Percentiles rank a stretch among this genome's conserved stretches.
Evolutionary conservation across 495 filamentous ascomycete genomes (phyloP).

Genomic region (Thermothielavioides terrestris): DNA sequence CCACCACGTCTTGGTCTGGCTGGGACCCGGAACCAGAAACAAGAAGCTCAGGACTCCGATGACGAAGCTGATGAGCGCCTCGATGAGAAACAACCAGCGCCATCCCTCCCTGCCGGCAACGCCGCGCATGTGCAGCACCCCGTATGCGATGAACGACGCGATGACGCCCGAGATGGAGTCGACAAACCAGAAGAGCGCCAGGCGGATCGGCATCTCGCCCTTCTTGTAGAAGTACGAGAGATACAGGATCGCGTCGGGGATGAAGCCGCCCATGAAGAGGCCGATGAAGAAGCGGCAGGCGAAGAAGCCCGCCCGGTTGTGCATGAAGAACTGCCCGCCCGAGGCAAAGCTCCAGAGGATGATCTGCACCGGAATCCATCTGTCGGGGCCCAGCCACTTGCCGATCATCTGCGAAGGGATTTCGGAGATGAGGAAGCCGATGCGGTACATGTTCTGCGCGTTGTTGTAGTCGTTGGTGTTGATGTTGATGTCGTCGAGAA

Average conservation of each 20-base stretch:
- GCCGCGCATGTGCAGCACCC: slow-evolving; percentile 43
- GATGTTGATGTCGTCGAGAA: slow-evolving; percentile 27
- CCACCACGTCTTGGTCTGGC: slow-evolving; percentile 45
- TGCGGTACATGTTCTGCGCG: slow-evolving; percentile 62
- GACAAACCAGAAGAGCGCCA: slow-evolving; percentile 40
- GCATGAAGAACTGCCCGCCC: slow-evolving; percentile 22
- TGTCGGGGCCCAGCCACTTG: slow-evolving; percentile 65
- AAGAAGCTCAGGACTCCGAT: slow-evolving; percentile 33
- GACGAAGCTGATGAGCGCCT: slow-evolving; percentile 41
- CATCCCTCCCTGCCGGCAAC: slow-evolving; percentile 44
- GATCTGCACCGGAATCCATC: slow-evolving; percentile 63
- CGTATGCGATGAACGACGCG: slow-evolving; percentile 42
- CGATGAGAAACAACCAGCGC: slow-evolving; percentile 46
- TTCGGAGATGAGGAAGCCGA: slow-evolving; percentile 61
- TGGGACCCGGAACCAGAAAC: slow-evolving; percentile 3
- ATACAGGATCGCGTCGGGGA: slow-evolving; percentile 44
- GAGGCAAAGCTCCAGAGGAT: slow-evolving; percentile 42
- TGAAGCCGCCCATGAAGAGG: slow-evolving; percentile 44
- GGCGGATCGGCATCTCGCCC: slow-evolving; percentile 40
- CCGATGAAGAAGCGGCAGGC: slow-evolving; percentile 31
- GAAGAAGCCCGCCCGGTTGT: slow-evolving; percentile 29
- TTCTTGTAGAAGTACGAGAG: slow-evolving; percentile 48
- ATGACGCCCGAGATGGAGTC: slow-evolving; percentile 40
- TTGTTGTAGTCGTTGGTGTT: slow-evolving; percentile 41
- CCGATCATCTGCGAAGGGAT: slow-evolving; percentile 64